These are phyloP conservation scores for Lipomyces mesembrius DNA, from an alignment of 805 yeast genomes.

Conservation along the genomic window DNA sequence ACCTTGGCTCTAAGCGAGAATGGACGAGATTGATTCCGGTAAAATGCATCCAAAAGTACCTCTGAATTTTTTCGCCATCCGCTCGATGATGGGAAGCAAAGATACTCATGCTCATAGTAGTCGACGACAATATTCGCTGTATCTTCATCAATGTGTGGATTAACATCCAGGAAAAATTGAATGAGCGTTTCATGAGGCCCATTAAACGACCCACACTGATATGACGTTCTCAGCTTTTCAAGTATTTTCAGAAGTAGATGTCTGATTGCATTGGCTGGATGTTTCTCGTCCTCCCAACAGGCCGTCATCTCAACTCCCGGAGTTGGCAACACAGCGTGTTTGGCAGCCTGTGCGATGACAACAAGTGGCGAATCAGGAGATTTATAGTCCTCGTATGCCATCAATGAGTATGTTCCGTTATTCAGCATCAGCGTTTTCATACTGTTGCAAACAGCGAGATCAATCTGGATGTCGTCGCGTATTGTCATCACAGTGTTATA, in stretches of 20 bases:
- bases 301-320: not conserved
- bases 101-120: slow-evolving; percentile 54
- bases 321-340: not conserved
- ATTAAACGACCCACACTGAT: slow-evolving; percentile 45
- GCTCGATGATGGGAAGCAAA: slow-evolving; percentile 59
- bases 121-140: slow-evolving; percentile 53
- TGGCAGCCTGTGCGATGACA: slow-evolving; percentile 41
- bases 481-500: slow-evolving; percentile 43
- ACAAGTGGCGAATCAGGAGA: slow-evolving; percentile 50
- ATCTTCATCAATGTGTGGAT: slow-evolving; percentile 48
- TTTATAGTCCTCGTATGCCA: slow-evolving; percentile 45
- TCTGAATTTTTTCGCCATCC: slow-evolving; percentile 58
- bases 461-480: slow-evolving; percentile 49
- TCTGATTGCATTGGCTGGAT: slow-evolving; percentile 36
- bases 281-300: slow-evolving; percentile 1
- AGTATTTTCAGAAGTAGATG: slow-evolving; percentile 30
- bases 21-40: slow-evolving; percentile 42
- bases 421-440: slow-evolving; percentile 50
- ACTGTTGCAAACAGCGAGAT: slow-evolving; percentile 50
- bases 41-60: slow-evolving; percentile 54
- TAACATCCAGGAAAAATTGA: slow-evolving; percentile 49
- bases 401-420: slow-evolving; percentile 40
- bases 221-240: slow-evolving; percentile 47
- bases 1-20: slow-evolving; percentile 39
- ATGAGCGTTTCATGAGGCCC: slow-evolving; percentile 54